Evolutionary conservation across 2,329 filamentous ascomycete genomes (phyloP).

Genomic region (Colletotrichum orbiculare): DNA sequence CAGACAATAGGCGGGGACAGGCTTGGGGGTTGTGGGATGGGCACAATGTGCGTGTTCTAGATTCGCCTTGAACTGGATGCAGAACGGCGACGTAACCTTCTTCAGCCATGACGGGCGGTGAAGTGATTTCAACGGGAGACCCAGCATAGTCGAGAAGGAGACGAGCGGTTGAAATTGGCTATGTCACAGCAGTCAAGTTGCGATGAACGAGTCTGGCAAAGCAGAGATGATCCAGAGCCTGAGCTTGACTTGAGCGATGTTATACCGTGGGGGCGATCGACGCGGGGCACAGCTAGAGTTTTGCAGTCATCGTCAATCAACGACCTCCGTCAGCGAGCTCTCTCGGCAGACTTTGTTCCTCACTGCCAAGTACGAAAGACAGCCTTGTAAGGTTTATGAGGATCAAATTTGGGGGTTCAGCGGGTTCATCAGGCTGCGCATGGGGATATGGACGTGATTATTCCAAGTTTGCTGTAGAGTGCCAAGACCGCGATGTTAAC

Average conservation of each 20-base stretch:
- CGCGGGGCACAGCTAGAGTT: slow-evolving; percentile 19
- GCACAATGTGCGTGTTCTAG: not conserved
- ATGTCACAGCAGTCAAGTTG: slow-evolving; percentile 17
- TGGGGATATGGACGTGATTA: slow-evolving; percentile 14
- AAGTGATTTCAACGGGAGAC: slow-evolving; percentile 1
- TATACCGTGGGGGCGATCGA: slow-evolving; percentile 19
- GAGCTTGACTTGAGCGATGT: not conserved
- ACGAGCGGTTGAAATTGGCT: not conserved
- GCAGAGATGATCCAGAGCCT: slow-evolving; percentile 14
- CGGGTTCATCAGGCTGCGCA: slow-evolving; percentile 12
- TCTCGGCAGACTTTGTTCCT: not conserved
- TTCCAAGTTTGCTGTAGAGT: slow-evolving; percentile 25
- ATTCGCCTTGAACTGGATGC: not conserved
- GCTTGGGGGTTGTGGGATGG: not conserved
- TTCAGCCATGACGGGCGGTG: not conserved
- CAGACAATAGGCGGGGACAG: not conserved
- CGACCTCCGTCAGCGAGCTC: not conserved
- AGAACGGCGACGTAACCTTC: not conserved
- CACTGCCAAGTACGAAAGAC: not conserved
- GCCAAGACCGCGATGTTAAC: slow-evolving; percentile 22
- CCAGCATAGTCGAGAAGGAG: slow-evolving; percentile 14
- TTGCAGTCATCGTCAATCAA: not conserved
- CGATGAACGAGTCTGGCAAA: slow-evolving; percentile 18
- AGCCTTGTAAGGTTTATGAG: slow-evolving; percentile 26
- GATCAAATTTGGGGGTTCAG: slow-evolving; percentile 10